These are phyloP conservation scores for Capronia americana DNA, from an alignment of 2,329 filamentous ascomycete genomes.

Conservation along the genomic window DNA sequence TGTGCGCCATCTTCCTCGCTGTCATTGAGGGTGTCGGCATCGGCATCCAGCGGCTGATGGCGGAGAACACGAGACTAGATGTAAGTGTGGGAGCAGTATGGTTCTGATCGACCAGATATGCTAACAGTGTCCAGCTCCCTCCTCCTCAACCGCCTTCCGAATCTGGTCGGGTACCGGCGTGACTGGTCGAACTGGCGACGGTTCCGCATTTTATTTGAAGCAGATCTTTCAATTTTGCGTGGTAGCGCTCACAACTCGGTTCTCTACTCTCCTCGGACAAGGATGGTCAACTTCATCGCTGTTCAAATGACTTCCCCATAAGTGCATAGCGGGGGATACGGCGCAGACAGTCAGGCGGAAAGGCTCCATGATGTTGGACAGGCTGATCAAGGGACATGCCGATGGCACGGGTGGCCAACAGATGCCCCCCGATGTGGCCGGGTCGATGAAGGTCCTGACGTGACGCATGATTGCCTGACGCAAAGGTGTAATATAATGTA, in stretches of 20 bases:
- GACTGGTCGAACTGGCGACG: constrained; percentile 36
- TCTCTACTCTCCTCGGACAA: constrained; percentile 36
- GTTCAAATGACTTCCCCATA: constrained; percentile 16
- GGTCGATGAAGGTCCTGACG: constrained; percentile 7
- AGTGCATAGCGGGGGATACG: constrained; percentile 38
- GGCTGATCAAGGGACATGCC: background rate
- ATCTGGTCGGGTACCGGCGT: constrained; percentile 39
- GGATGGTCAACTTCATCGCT: constrained; percentile 19
- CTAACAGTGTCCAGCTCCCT: constrained; percentile 38
- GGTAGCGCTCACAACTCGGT: constrained; percentile 26
- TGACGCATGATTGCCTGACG: constrained; percentile 4
- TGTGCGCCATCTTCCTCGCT: constrained; percentile 89
- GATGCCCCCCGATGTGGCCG: background rate
- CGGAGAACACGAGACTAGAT: constrained; percentile 84
- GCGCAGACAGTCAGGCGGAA: constrained; percentile 16
- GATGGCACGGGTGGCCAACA: background rate
- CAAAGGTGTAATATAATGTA: constrained; percentile 33
- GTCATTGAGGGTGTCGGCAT: constrained; percentile 98
- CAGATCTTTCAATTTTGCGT: constrained; percentile 18
- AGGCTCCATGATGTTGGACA: constrained; percentile 3
- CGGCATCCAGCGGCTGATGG: constrained; percentile 92
- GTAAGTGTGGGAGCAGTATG: constrained; percentile 50
- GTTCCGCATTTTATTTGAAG: constrained; percentile 37
- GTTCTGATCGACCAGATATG: background rate
- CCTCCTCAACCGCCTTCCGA: constrained; percentile 40